Base-by-base conservation (phyloP, 148 eudicot genomes). In the Spergularia bocconei region DNA sequence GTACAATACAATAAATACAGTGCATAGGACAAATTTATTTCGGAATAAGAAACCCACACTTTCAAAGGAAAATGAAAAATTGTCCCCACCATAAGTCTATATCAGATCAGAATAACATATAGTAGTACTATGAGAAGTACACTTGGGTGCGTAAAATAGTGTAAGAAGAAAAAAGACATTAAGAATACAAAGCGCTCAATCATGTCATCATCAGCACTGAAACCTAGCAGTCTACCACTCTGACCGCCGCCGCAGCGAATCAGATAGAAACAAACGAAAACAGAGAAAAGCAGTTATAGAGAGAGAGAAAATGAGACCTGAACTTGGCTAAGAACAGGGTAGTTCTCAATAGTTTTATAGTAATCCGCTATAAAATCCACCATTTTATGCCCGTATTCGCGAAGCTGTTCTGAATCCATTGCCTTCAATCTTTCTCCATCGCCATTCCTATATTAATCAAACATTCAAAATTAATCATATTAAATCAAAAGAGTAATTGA, bases 301-400 rank as follows among this genome's bases (percentile, higher is more conserved):
- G 33, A 38, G 60, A 47, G 67, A 16, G 63, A 65, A 39, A 60
- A 38, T 57, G 50, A 53, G 25, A 84, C 87, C 84, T 81, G 84
- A 79, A 85, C 87, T 85, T 82, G 87, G 85, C 97, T 91, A 70
- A 88, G 97, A 73, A 94, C 98, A 58, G 97, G 92, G 75, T 80
- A 90, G 55, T 67, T 63, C 77, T 94, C 98, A 78, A 94, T 90
- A 69, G 86, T 66, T 63, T 91, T 92, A 84, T 94, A 94, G 70
- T 94, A 94, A 82, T 94, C 98, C 78, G 98, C 98, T 78, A 94
- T 86, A 79, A 94, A 94, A 83, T 94, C 98, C 12, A 94, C 92
- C 97, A 94, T 94, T 82, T 86, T 83, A 87, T 91, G 97, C 19
- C 86, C 97, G 63, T 77, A 80, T 79, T 91, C 91, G 78, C 98